Percentiles rank a stretch among this genome's conserved stretches.
Evolutionary conservation across 306 rosid genomes (phyloP).

Genomic region (Pyrus communis): DNA sequence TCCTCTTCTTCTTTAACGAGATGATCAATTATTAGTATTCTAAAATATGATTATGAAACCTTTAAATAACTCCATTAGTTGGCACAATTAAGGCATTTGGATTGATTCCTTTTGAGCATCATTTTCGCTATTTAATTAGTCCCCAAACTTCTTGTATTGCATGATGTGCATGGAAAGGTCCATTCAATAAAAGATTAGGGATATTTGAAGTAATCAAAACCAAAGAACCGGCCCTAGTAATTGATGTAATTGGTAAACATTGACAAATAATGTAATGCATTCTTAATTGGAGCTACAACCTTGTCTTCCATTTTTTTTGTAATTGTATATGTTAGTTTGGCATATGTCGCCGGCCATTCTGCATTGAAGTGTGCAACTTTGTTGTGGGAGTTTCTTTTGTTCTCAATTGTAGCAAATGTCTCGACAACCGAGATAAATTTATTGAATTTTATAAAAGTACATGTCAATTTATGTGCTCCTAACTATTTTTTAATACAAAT

Average conservation of each 20-base stretch:
- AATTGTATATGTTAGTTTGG: too few relatives aligned
- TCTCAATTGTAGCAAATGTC: constrained; percentile 21
- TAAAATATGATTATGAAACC: background rate
- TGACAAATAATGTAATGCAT: too few relatives aligned
- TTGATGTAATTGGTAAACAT: background rate
- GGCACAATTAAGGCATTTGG: background rate
- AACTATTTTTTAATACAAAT: background rate
- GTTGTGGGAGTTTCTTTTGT: too few relatives aligned
- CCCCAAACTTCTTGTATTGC: background rate
- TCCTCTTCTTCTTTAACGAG: background rate
- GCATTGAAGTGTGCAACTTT: constrained; percentile 18
- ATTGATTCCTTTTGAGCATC: background rate
- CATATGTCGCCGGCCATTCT: constrained; percentile 11
- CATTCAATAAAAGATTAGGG: background rate
- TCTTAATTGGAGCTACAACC: too few relatives aligned
- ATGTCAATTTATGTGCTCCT: background rate
- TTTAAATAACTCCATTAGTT: background rate
- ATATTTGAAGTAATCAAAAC: too few relatives aligned
- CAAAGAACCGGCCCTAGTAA: background rate
- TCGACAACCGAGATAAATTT: constrained; percentile 27
- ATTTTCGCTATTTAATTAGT: background rate
- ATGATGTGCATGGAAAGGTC: background rate
- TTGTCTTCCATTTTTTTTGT: too few relatives aligned
- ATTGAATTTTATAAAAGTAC: constrained; percentile 29
- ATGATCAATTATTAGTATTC: background rate